Percentiles rank a stretch among this genome's conserved stretches.
phyloP scores from a whole-genome alignment of 2,329 filamentous ascomycete species.

The Escovopsis weberi region DNA sequence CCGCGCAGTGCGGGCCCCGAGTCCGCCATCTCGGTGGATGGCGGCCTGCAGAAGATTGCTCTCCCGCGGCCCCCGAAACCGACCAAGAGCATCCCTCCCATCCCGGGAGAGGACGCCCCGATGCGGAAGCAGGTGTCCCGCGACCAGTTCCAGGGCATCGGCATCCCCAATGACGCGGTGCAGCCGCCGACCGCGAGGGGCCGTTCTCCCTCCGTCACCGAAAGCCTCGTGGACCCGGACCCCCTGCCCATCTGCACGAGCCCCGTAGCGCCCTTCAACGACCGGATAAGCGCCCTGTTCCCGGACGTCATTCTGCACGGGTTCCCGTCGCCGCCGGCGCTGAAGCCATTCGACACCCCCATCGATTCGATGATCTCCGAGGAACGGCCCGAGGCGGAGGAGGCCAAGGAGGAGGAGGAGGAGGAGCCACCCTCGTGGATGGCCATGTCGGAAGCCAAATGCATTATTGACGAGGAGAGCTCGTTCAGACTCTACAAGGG shows the following conservation, averaged over 20 bases:
- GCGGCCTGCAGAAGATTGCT: not conserved
- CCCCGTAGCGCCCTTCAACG: not conserved
- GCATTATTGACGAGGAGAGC: constrained; percentile 28
- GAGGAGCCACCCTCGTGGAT: not conserved
- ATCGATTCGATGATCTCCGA: constrained; percentile 9
- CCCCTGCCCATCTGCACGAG: not conserved
- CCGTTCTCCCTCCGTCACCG: constrained; percentile 2
- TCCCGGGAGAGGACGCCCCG: not conserved
- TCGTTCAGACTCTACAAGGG: constrained; percentile 39
- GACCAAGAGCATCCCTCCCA: not conserved
- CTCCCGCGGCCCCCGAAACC: not conserved
- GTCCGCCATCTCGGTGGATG: too few species aligned
- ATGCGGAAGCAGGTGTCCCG: not conserved
- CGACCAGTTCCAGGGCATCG: too few species aligned
- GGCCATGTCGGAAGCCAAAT: constrained; percentile 15
- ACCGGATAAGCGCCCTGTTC: too few species aligned
- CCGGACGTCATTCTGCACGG: not conserved
- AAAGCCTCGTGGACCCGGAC: constrained; percentile 4
- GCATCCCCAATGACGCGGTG: too few species aligned
- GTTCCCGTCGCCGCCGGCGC: not conserved
- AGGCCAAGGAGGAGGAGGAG: too few species aligned
- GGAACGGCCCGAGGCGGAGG: constrained; percentile 7
- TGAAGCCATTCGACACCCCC: too few species aligned
- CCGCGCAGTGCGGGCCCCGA: too few species aligned
- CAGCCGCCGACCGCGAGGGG: not conserved